A percentile compares a stretch with the other conserved stretches of the same genome.
Evolutionary conservation across 2,329 filamentous ascomycete genomes (phyloP).

Genomic region (Cyanodermella asteris): DNA sequence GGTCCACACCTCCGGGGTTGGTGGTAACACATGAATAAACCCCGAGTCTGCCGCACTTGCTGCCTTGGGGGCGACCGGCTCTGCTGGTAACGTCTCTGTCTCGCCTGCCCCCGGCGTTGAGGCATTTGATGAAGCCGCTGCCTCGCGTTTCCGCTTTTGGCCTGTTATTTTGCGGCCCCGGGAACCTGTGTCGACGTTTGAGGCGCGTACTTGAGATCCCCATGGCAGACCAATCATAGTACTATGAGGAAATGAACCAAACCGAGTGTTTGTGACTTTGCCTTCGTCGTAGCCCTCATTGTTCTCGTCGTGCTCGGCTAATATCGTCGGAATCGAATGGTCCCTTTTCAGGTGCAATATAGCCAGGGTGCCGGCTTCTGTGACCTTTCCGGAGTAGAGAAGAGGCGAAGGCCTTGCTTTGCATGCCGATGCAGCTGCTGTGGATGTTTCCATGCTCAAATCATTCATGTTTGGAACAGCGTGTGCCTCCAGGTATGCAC

Average conservation of each 20-base stretch:
- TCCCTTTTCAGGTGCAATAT: conserved; percentile 81
- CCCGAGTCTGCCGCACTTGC: conserved; percentile 22
- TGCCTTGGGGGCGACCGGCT: conserved; percentile 8
- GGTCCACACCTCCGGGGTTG: conserved; percentile 29
- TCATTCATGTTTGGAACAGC: no score
- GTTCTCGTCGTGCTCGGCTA: conserved; percentile 37
- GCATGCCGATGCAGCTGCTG: background rate
- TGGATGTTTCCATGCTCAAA: no score
- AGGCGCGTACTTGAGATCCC: conserved; percentile 82
- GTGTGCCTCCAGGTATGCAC: no score
- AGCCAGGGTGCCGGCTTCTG: conserved; percentile 46
- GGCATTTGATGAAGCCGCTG: conserved; percentile 6
- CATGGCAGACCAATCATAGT: conserved; percentile 60
- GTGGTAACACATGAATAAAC: conserved; percentile 26
- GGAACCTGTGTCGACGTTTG: conserved; percentile 74
- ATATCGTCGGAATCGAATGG: conserved; percentile 53
- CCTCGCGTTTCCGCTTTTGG: conserved; percentile 6
- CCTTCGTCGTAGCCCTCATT: conserved; percentile 55
- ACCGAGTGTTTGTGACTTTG: conserved; percentile 72
- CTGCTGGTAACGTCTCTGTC: background rate
- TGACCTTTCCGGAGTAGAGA: conserved; percentile 42
- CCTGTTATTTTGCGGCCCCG: conserved; percentile 6
- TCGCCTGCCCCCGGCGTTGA: conserved; percentile 14
- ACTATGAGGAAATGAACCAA: conserved; percentile 71
- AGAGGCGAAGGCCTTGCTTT: conserved; percentile 41